Conservation (phyloP, 495 filamentous ascomycete genomes). For the Aspergillus bridgeri region DNA sequence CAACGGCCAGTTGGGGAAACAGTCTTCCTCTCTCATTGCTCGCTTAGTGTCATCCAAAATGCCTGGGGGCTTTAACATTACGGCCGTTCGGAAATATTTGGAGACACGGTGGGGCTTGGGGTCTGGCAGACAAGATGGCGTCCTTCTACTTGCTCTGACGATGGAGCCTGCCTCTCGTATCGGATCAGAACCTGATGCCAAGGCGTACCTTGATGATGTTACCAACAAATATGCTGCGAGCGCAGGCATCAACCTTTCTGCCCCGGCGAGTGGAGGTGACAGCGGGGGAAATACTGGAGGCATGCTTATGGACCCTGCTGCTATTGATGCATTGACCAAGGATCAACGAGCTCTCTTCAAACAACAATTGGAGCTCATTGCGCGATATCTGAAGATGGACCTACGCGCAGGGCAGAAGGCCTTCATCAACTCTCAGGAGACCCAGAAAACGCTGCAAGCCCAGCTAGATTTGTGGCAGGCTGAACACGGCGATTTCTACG, state of each 20-base stretch:
- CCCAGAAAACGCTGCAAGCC: constrained; percentile 78
- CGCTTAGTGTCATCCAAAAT: constrained; percentile 97
- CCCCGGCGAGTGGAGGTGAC: constrained; percentile 71
- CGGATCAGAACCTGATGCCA: constrained; percentile 84
- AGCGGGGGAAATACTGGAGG: constrained; percentile 63
- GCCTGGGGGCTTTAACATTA: constrained; percentile 99
- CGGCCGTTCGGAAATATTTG: constrained; percentile 86
- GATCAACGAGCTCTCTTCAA: constrained; percentile 94
- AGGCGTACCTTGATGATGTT: constrained; percentile 82
- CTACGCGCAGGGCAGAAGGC: constrained; percentile 94
- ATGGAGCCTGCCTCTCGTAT: constrained; percentile 88
- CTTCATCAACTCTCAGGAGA: constrained; percentile 76
- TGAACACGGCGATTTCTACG: constrained; percentile 96
- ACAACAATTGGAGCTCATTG: constrained; percentile 92
- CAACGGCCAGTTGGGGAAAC: constrained; percentile 96
- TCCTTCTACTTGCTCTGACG: constrained; percentile 82
- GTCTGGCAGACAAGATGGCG: constrained; percentile 86
- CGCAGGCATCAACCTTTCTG: constrained; percentile 80
- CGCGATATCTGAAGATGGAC: constrained; percentile 95
- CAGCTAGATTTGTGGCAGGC: constrained; percentile 93
- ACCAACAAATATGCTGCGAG: constrained; percentile 84
- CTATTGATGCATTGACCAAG: constrained; percentile 94
- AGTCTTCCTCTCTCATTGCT: constrained; percentile 89
- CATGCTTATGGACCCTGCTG: constrained; percentile 99
- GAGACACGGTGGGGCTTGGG: constrained; percentile 91